A percentile compares a stretch with the other conserved stretches of the same genome.
phyloP scores from a whole-genome alignment of 352 stramenopile genomes.

The Blastocystis sp. region DNA sequence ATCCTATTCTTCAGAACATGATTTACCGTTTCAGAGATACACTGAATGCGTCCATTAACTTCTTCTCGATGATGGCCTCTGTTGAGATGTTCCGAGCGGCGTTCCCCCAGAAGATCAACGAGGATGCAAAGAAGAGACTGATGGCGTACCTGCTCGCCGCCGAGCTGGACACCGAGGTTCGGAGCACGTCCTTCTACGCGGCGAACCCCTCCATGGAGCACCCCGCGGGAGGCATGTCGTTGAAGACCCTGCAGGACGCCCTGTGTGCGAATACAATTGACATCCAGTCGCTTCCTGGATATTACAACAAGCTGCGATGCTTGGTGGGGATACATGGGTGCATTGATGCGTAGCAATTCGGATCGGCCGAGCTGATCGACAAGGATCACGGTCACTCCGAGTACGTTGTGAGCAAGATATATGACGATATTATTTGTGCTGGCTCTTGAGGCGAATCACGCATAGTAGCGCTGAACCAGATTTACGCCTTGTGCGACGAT shows the following conservation, averaged over 20 bases:
- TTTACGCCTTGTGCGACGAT: neutral
- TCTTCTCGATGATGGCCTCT: neutral
- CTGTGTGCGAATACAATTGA: neutral
- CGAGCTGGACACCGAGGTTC: conserved; percentile 28
- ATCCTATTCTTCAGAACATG: neutral
- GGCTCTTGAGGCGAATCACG: neutral
- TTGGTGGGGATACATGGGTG: neutral
- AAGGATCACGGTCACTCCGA: neutral
- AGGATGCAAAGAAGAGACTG: neutral
- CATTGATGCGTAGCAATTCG: neutral
- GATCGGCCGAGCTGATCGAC: neutral
- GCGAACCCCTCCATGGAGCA: neutral
- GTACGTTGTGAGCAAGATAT: neutral
- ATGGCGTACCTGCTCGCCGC: neutral
- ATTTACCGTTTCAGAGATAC: neutral
- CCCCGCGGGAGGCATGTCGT: neutral
- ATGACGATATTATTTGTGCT: neutral
- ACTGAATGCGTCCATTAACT: neutral
- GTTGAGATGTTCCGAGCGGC: neutral
- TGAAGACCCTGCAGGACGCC: neutral
- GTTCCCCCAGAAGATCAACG: neutral
- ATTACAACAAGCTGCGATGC: neutral
- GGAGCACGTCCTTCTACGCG: conserved; percentile 10
- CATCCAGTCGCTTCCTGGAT: neutral
- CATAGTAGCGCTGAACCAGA: neutral